A percentile compares a stretch with the other conserved stretches of the same genome.
phyloP scores from a whole-genome alignment of 176 grass and related monocot species.

The Puccinellia tenuiflora region DNA sequence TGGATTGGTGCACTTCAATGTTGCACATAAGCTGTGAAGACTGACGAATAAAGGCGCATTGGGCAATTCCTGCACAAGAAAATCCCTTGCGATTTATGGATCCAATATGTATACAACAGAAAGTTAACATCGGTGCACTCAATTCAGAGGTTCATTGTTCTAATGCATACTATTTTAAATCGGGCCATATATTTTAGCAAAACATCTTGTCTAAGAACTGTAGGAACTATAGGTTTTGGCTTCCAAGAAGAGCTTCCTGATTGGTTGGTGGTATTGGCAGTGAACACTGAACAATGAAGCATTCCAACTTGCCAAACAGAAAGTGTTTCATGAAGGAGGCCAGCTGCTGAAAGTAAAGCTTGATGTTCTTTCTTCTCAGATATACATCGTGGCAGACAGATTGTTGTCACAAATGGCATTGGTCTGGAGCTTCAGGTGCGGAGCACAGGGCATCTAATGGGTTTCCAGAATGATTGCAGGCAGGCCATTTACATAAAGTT shows the following conservation, averaged over 20 bases:
- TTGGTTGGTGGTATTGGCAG: background rate
- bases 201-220: background rate
- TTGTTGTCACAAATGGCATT: background rate
- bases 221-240: background rate
- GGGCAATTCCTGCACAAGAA: slow-evolving; percentile 43
- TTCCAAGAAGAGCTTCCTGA: background rate
- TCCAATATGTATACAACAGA: slow-evolving; percentile 3
- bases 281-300: background rate
- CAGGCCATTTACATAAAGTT: background rate
- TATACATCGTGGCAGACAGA: background rate
- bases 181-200: background rate
- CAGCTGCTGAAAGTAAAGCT: background rate
- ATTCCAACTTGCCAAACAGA: background rate
- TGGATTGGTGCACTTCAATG: slow-evolving; percentile 48
- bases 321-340: background rate
- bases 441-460: background rate
- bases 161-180: background rate
- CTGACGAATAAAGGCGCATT: slow-evolving; percentile 47
- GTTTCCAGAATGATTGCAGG: background rate
- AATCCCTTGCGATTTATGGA: background rate
- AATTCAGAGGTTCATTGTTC: background rate
- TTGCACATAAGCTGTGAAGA: slow-evolving; percentile 44
- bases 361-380: background rate
- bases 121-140: background rate
- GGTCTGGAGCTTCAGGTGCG: background rate